Conservation (phyloP, 305 asterid species). For the Fraxinus sp. region DNA sequence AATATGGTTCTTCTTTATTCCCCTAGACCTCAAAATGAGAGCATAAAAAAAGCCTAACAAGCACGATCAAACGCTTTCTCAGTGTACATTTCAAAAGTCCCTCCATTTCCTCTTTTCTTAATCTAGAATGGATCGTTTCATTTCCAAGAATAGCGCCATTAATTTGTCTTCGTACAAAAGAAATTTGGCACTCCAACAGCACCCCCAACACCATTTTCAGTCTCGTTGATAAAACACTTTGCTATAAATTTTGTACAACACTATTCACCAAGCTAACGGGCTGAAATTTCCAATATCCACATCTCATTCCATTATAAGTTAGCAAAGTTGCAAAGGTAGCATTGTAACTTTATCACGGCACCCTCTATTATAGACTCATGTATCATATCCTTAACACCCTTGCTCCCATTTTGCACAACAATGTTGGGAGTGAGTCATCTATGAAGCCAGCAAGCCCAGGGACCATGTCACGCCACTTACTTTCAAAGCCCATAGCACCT, state of each 20-base stretch:
- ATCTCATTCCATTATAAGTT: background rate
- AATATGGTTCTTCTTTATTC: background rate
- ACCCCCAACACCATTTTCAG: background rate
- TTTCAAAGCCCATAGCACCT: background rate
- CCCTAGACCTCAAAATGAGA: background rate
- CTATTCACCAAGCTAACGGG: background rate
- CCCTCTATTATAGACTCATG: background rate
- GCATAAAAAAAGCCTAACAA: background rate
- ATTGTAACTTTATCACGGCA: background rate
- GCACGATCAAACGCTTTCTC: background rate
- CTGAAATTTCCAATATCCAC: background rate
- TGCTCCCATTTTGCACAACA: background rate
- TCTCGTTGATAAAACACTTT: background rate
- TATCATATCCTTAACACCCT: background rate
- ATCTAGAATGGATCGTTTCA: background rate
- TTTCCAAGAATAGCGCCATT: background rate
- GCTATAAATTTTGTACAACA: background rate
- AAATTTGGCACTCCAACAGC: background rate
- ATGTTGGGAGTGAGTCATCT: background rate
- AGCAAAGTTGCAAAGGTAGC: background rate
- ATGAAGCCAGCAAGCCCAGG: background rate
- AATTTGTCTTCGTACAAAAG: background rate
- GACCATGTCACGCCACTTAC: background rate
- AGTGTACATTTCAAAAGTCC: background rate
- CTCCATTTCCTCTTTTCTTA: background rate